Base-by-base conservation (phyloP, 2,329 filamentous ascomycete genomes). In the Aspergillus sp. region DNA sequence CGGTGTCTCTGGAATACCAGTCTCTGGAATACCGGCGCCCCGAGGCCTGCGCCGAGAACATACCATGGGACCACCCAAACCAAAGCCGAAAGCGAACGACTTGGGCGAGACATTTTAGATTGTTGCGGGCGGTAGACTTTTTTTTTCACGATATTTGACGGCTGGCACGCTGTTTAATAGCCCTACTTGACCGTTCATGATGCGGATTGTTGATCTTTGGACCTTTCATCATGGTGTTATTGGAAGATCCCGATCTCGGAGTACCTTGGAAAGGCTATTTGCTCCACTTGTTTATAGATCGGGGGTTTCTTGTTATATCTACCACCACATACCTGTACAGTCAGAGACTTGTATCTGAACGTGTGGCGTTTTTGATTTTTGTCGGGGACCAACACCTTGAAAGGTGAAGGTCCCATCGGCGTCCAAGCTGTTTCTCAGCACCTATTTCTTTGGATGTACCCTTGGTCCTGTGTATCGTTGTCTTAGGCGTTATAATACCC, bases 81-180 rank as follows among this genome's bases (percentile, higher is more conserved):
- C 77, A 57, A 77, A 79, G 54, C 74, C 81, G 62, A 81, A 80
- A 65, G 73, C 82, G 66, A 82, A 76, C 70, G 81, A 82, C 57
- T 73, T 84, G 46, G 83, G 83, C 43, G 83, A 86, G 72, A 84
- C 81, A n/a, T 85, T 81, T 70, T 85, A 74, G 73, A 49, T 44
- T 56, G 39, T 47, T 33, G 46, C 59, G 46, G 39, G 54, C 23
- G 31, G 9, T 45, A 37, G 21, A 41, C 23, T 19, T 53, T 37
- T 24, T 19, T 51, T 43, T 54, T 65, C 52, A 65, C 56, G 63
- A 64, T 59, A 59, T 63, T 63, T 51, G 17, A 66, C 60, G 58
- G 60, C 64, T 56, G 56, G 56, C 57, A 61, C 52, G 57, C 60
- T 61, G 55, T 59, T 60, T 57, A 56, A 62, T 51, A 47, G 48